phyloP scores from a whole-genome alignment of 306 rosid species.

The Alnus rubra region DNA sequence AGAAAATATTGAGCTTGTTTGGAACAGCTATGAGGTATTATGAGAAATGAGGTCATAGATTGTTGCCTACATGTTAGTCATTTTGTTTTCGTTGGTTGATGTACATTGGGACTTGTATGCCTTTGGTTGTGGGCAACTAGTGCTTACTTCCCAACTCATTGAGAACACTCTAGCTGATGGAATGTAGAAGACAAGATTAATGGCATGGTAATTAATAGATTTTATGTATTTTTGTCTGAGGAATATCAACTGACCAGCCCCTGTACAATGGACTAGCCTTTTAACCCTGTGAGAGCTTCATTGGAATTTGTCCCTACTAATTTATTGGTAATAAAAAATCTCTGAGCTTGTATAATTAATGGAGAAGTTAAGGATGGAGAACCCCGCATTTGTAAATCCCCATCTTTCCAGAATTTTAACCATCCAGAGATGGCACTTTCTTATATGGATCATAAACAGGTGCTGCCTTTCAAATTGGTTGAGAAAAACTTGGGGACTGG shows the following conservation, averaged over 20 bases:
- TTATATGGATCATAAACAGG: background rate
- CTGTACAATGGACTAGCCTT: background rate
- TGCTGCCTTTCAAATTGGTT: background rate
- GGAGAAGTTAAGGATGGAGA: constrained; percentile 6
- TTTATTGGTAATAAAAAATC: background rate
- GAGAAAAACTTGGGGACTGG: constrained; percentile 1
- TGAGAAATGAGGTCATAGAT: constrained; percentile 15
- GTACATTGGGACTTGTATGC: background rate
- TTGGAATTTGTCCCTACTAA: background rate
- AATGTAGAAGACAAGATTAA: background rate
- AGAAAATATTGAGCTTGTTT: constrained; percentile 14
- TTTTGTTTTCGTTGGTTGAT: background rate
- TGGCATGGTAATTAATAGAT: constrained; percentile 12
- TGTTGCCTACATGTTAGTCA: constrained; percentile 13
- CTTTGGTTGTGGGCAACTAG: constrained; percentile 12
- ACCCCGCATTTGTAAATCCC: background rate
- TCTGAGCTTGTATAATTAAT: background rate
- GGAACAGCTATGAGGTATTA: background rate
- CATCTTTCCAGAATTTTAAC: background rate
- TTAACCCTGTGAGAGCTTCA: background rate
- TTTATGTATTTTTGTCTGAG: background rate
- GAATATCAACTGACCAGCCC: background rate
- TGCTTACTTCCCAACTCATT: background rate
- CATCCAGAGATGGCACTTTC: background rate
- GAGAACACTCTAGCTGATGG: constrained; percentile 4